Base-by-base conservation (phyloP, 75 land plant genomes). In the Sequoia sempervirens region DNA sequence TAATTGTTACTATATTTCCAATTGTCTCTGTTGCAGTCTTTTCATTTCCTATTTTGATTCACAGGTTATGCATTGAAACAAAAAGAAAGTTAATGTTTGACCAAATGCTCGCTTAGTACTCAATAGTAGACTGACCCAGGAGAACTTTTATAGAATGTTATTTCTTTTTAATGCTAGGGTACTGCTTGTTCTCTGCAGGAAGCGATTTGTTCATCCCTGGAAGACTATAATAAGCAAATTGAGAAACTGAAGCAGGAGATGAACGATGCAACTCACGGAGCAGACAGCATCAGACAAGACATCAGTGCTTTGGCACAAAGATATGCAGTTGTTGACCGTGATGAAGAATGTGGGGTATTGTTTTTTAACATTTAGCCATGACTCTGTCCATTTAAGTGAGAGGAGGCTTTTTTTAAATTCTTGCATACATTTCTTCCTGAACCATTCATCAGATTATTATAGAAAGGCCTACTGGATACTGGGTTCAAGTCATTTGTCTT, bases 261-360 rank as follows among this genome's bases (percentile, higher is more conserved):
- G 97, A 90, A 96, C 87, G 98, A 96, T 90, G 99, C 98, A 52
- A 97, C 99, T 20, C 96, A 86, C 84, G 96, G 96, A 45, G 99
- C 99, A 46, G 99, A 97, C 81, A 97, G 94, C 75, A 96, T 97
- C 18, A 89, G 99, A 83, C 91, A 83, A 82, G 99, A 97, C 87
- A 97, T 97, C 73, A 88, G 90, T 85, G 91, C 96, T 30, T 93
- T 97, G 54, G 87, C 98, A 76, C 98, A 97, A 84, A 90, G 99
- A 91, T 97, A 92, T 84, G 95, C 95, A 15, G 82, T 97, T 38
- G 90, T 96, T 83, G 96, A 91, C 34, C 94, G 91, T 79, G 95
- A 96, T 85, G 99, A 97, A 88, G 96, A 93, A 38, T 97, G 99
- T 88, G 95, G 96, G 91, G 99, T 97, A 93, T 74, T 83, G 64